These are phyloP conservation scores for Furcasterigmium sp. DNA, from an alignment of 2,329 filamentous ascomycete species.

Conservation along the genomic window DNA sequence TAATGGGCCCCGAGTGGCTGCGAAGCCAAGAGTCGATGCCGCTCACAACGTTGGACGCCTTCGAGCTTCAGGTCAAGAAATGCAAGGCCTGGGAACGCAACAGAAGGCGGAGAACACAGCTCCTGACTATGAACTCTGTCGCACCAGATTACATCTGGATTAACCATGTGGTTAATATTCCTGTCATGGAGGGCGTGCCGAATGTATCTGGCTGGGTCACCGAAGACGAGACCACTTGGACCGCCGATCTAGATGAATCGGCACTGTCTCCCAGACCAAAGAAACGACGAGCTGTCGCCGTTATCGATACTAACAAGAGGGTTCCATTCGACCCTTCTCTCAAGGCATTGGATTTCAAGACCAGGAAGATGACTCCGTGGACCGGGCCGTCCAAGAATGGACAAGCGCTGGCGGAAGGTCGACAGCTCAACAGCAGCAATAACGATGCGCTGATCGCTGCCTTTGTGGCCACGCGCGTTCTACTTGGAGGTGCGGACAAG, in stretches of 20 bases:
- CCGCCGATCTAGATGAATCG: too few relatives aligned
- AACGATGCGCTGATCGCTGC: conserved; percentile 40
- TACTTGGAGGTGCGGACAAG: conserved; percentile 56
- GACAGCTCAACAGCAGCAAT: conserved; percentile 10
- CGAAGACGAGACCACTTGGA: too few relatives aligned
- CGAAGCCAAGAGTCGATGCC: conserved; percentile 14
- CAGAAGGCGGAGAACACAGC: not conserved
- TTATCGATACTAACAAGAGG: too few relatives aligned
- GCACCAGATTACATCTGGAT: conserved; percentile 33
- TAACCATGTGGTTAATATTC: conserved; percentile 13
- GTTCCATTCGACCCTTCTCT: not conserved
- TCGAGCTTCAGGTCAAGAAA: conserved; percentile 26
- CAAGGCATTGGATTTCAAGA: not conserved
- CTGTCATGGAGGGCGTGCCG: too few relatives aligned
- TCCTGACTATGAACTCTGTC: conserved; percentile 15
- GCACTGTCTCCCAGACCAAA: too few relatives aligned
- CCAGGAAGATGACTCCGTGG: not conserved
- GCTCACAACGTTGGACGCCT: conserved; percentile 14
- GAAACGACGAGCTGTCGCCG: too few relatives aligned
- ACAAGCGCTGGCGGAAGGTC: not conserved
- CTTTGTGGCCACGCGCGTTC: conserved; percentile 50
- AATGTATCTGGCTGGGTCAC: too few relatives aligned
- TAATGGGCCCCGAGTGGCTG: conserved; percentile 13
- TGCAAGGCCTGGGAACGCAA: conserved; percentile 40
- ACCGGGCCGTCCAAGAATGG: not conserved